Evolutionary conservation across 2,329 filamentous ascomycete genomes (phyloP).

Genomic region (Dryadomyces sulphureus): DNA sequence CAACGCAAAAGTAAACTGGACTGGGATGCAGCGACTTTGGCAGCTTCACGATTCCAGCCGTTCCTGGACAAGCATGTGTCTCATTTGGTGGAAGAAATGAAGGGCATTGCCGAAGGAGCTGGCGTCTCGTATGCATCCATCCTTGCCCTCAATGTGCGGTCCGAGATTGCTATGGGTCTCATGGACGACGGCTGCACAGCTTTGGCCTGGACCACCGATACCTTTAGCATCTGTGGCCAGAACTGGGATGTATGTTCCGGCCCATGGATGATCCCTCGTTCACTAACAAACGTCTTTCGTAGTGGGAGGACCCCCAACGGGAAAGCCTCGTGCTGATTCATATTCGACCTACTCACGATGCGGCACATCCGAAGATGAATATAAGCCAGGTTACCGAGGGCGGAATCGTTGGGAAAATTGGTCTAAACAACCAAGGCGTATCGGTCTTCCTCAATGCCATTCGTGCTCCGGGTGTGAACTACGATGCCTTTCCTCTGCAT

Average conservation of each 20-base stretch:
- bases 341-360: not conserved
- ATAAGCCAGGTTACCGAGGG: slow-evolving; percentile 33
- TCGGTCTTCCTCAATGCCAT: slow-evolving; percentile 49
- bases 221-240: slow-evolving; percentile 3
- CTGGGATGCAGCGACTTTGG: not conserved
- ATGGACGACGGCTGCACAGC: slow-evolving; percentile 21
- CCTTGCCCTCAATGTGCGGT: slow-evolving; percentile 37
- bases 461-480: slow-evolving; percentile 37
- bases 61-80: slow-evolving; percentile 7
- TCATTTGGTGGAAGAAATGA: slow-evolving; percentile 21
- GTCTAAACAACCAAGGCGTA: slow-evolving; percentile 43
- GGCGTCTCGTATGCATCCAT: slow-evolving; percentile 30
- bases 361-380: not conserved
- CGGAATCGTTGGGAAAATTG: slow-evolving; percentile 51
- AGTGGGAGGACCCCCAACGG: slow-evolving; percentile 1
- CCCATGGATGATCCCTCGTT: not conserved
- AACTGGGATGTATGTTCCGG: slow-evolving; percentile 13
- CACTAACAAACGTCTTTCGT: not conserved
- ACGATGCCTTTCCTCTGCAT: slow-evolving; percentile 39
- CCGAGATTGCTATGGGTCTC: slow-evolving; percentile 34
- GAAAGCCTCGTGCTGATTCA: not conserved
- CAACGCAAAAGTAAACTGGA: slow-evolving; percentile 1
- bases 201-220: slow-evolving; percentile 25
- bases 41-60: not conserved
- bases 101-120: slow-evolving; percentile 38